Base-by-base conservation (phyloP, 2,329 filamentous ascomycete species). In the Boeremia lycopersici region DNA sequence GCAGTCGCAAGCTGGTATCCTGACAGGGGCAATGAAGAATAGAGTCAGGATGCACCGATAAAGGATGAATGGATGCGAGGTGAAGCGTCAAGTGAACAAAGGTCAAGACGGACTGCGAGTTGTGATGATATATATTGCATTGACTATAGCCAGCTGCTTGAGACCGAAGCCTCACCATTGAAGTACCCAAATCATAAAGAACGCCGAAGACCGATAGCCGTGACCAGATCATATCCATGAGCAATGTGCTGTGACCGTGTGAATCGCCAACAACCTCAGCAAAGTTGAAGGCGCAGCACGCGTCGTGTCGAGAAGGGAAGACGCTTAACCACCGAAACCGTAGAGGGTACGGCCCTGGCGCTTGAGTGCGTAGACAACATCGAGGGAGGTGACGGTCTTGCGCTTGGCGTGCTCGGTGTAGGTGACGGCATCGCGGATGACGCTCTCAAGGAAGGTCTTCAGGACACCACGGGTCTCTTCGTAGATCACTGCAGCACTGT, bases 331-430 rank as follows among this genome's bases (percentile, higher is more conserved):
- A 84, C 90, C 90, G 85, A 93, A 93, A 82, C 90, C 89, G 84
- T 93, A 93, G 65, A 93, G 88, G 75, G 89, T 78, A 64, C 89
- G 82, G 73, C 85, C 85, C 77, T 87, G 85, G 73, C 85, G 79
- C 82, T 87, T 85, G 63, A 85, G 77, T 48, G 82, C 82, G 69
- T 86, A 85, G 75, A 87, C 84, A 34, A 86, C 84, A 68, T 87
- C 85, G 61, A 86, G 82, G 5, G 84, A 86, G 45, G 84, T 90
- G 77, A 90, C 88, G n/a, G 88, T 90, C 86, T 90, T 90, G 78
- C 88, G 86, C 86, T 90, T 90, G 79, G 88, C 88, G 81, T 90
- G 87, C 81, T 90, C 87, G 49, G 87, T 90, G 82, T 90, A 90
- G 73, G 87, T 90, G 79, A 90, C 87, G 61, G 87, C 87, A 65